Evolutionary conservation across 2,329 filamentous ascomycete species (phyloP).

Genomic region (Alternaria sp.): DNA sequence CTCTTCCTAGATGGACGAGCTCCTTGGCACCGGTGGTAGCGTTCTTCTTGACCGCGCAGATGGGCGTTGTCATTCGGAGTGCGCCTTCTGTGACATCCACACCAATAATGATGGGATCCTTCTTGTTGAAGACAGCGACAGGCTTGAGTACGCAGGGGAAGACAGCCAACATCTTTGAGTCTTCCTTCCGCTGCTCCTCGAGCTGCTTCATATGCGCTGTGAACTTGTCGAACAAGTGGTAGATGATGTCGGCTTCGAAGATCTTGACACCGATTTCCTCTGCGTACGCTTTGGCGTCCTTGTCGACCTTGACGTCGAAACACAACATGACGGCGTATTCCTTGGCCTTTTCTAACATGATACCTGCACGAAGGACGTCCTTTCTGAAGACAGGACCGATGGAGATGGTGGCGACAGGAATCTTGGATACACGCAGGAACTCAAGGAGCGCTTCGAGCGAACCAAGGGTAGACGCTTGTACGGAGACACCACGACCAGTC

Average conservation of each 20-base stretch:
- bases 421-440: conserved; percentile 95
- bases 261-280: conserved; percentile 96
- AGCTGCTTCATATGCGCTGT: conserved; percentile 91
- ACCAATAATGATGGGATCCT: conserved; percentile 90
- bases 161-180: conserved; percentile 92
- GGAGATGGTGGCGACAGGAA: conserved; percentile 94
- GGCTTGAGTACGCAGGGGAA: conserved; percentile 93
- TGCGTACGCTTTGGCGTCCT: conserved; percentile 88
- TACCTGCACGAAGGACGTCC: conserved; percentile 90
- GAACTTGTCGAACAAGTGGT: conserved; percentile 96
- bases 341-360: conserved; percentile 94
- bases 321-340: conserved; percentile 99
- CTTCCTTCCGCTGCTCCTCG: conserved; percentile 91
- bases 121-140: conserved; percentile 98
- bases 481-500: conserved; percentile 90
- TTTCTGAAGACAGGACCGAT: conserved; percentile 98
- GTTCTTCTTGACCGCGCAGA: conserved; percentile 85
- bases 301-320: conserved; percentile 99
- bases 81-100: conserved; percentile 94
- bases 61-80: conserved; percentile 84
- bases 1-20: conserved; percentile 83
- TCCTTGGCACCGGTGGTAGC: conserved; percentile 81
- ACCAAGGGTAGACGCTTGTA: conserved; percentile 95
- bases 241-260: conserved; percentile 98
- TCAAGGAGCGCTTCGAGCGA: conserved; percentile 95